Percentiles rank a stretch among this genome's conserved stretches.
These are phyloP conservation scores for Arabidopsis hybrid DNA, from an alignment of 441 rosid genomes.

Conservation along the genomic window DNA sequence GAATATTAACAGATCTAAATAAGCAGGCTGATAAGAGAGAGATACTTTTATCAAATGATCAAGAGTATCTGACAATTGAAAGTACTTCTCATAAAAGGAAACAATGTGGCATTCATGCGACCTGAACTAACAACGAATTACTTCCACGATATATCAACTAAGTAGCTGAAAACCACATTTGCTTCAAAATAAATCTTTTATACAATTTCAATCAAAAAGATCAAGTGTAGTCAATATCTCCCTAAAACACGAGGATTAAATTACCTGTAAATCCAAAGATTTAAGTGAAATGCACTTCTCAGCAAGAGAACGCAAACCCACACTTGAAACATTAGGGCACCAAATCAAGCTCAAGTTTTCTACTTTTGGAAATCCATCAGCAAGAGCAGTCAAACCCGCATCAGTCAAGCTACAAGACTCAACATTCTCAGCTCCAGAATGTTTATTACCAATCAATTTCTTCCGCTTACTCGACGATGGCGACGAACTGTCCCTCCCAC, in stretches of 20 bases:
- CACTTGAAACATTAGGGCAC: constrained; percentile 79
- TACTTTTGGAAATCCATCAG: constrained; percentile 67
- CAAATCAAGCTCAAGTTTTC: constrained; percentile 85
- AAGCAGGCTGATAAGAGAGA: background rate
- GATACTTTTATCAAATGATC: background rate
- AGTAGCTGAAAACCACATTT: background rate
- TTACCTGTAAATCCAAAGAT: constrained; percentile 87
- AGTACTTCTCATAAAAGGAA: background rate
- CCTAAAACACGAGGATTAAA: background rate
- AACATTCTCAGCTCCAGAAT: constrained; percentile 44
- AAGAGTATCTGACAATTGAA: background rate
- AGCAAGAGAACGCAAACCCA: constrained; percentile 71
- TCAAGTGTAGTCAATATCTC: background rate
- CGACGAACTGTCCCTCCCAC: constrained; percentile 40
- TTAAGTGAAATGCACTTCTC: constrained; percentile 64
- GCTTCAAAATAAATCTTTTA: background rate
- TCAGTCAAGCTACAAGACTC: constrained; percentile 70
- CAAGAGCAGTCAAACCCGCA: constrained; percentile 69
- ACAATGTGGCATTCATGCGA: background rate
- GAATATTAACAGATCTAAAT: background rate
- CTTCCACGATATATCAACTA: background rate
- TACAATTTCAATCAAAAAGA: constrained; percentile 16
- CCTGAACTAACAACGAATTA: background rate
- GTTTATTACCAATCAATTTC: constrained; percentile 43
- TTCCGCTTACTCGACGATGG: constrained; percentile 47